Evolutionary conservation across 2,329 filamentous ascomycete species (phyloP), one percentile per base, ranked within the genome.

Genomic region (Botryotinia calthae): DNA sequence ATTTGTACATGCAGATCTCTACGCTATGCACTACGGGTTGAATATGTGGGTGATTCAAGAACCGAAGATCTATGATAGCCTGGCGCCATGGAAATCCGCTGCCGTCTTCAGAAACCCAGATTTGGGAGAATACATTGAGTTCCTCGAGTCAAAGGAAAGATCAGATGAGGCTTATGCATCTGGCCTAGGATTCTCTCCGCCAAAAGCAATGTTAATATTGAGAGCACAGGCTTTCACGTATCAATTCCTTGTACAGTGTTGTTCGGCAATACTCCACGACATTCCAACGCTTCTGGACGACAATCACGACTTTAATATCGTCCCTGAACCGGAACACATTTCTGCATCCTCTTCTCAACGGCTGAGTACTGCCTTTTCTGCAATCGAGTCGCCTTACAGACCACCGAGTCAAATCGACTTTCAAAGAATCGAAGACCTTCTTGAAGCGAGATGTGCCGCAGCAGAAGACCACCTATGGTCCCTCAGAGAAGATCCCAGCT

Each of bases 391-490:
- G 4, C 62, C 12, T n/a, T 65, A 65, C 6, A 46, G 42, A 25
- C 42, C 42, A 48, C 62, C 62, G 0, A 44, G 42, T 48, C 62
- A 10, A 2, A 25, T 65, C 2, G 28, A 65, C n/a, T 65, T 65
- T 14, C n/a, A 65, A 25, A 65, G n/a, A 34, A 65, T 65, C 2
- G 62, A 65, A 48, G 42, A 28, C 12, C 42, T 65, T 22, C 42
- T 65, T 8, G 44, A 65, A 34, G 44, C 42, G 6, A n/a, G 28
- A 31, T 20, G 22, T 4, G 42, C 42, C 20, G 62, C 62, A 22
- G 62, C 62, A 31, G 28, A 65, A 25, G 62, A 65, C 7, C 42
- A 65, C 28, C 31, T 65, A 25, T 65, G 62, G 62, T 46, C 62
- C 6, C 18, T 64, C 5, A 64, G 62, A 46, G 62, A 48, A 65